Evolutionary conservation across 2,329 filamentous ascomycete species (phyloP), one percentile per base, ranked within the genome.

Genomic region (Keithomyces neogunnii): DNA sequence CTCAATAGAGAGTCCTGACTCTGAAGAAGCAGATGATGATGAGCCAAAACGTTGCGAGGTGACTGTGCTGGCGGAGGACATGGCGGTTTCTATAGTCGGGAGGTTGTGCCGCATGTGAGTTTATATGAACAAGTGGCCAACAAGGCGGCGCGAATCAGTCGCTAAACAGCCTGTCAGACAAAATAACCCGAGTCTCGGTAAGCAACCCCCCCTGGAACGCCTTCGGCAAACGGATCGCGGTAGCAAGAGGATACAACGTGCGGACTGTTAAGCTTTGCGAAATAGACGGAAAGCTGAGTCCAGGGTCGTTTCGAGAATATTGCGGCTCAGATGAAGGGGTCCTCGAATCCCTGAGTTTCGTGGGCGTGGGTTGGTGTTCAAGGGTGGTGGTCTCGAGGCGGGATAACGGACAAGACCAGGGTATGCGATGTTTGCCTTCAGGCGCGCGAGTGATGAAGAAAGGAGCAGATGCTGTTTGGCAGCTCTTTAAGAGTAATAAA

Each of bases 1-100:
- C 4, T 43, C 49, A 29, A 36, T 53, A 8, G 73, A 73, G 46
- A 68, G 56, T 53, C 73, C 71, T 39, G 73, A 73, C 59, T 72
- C 71, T 55, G 70, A 71, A 0, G 70, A 67, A 3, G 58, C 55
- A 49, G 61, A 58, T 39, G 62, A 63, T 19, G 62, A 60, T 35
- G 58, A 56, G 51, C 53, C 48, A 9, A 58, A 57, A 44, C 54
- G 57, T 40, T 57, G 51, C 40, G 48, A 57, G n/a, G 56, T 30
- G 40, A 54, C 32, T 47, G 51, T 35, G 47, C 29, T 52, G 33
- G 52, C 35, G 31, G 56, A 55, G 51, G 56, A 51, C 35, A 50
- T 55, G 51, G 44, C 46, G 47, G 50, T 55, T 45, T 52, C 31
- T 51, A 35, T 48, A 42, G 40, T 26, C 31, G 32, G 26, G 7